A percentile compares a stretch with the other conserved stretches of the same genome.
Conservation (phyloP, 805 yeast genomes). For the Nakazawaea molendinolei region DNA sequence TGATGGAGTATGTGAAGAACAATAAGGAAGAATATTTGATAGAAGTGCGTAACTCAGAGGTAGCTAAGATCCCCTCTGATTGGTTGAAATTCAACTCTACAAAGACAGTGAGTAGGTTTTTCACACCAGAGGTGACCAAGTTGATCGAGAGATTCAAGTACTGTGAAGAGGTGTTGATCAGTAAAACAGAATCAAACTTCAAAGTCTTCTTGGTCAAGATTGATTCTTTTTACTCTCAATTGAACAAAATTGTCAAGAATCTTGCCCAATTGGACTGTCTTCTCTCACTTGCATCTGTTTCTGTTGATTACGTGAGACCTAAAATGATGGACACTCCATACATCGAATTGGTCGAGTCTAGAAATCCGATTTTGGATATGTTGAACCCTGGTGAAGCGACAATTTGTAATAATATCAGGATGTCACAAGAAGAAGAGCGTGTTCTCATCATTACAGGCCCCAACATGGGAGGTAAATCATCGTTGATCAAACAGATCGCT, state of each 20-base stretch:
- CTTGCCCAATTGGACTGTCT: constrained; percentile 61
- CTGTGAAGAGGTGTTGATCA: constrained; percentile 46
- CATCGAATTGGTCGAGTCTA: constrained; percentile 46
- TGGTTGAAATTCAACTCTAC: constrained; percentile 79
- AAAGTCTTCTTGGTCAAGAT: constrained; percentile 32
- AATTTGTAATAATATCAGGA: constrained; percentile 59
- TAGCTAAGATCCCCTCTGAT: constrained; percentile 53
- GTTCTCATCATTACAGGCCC: constrained; percentile 75
- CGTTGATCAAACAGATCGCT: constrained; percentile 70
- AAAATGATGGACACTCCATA: constrained; percentile 37
- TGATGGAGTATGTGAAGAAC: constrained; percentile 46
- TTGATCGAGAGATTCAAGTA: constrained; percentile 52
- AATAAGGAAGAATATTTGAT: constrained; percentile 66
- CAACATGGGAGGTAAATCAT: constrained; percentile 84
- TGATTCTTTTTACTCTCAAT: constrained; percentile 26
- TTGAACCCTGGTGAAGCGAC: constrained; percentile 28
- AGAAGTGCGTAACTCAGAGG: constrained; percentile 60
- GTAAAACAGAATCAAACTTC: constrained; percentile 42
- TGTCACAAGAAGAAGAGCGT: constrained; percentile 41
- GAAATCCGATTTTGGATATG: constrained; percentile 29
- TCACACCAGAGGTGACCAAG: constrained; percentile 51
- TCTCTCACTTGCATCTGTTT: constrained; percentile 56
- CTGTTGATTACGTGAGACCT: constrained; percentile 47
- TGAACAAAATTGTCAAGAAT: constrained; percentile 37
- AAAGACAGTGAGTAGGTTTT: constrained; percentile 60